Conservation (phyloP, 2,329 filamentous ascomycete species). For the Sclerotiophoma versabilis region DNA sequence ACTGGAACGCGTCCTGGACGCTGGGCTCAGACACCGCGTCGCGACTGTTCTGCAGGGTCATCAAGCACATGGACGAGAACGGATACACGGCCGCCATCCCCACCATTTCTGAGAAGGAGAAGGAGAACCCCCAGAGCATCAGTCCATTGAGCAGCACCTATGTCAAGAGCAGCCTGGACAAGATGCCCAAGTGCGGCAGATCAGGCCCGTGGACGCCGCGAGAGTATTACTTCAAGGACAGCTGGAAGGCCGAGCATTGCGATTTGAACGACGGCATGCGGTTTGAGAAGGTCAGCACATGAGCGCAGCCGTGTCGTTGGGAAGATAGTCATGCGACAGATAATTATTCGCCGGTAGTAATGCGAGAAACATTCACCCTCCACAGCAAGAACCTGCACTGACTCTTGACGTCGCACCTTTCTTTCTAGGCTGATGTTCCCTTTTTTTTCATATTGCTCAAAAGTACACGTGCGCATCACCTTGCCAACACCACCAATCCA, state of each 20-base stretch:
- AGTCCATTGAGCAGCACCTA: constrained; percentile 61
- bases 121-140: constrained; percentile 50
- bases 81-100: constrained; percentile 56
- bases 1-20: constrained; percentile 68
- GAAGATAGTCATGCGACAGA: no score
- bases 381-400: no score
- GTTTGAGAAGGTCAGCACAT: constrained; percentile 40
- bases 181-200: constrained; percentile 58
- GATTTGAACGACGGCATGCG: constrained; percentile 52
- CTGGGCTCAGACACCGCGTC: constrained; percentile 65
- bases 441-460: no score
- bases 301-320: no score
- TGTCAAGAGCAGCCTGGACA: constrained; percentile 50
- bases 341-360: no score
- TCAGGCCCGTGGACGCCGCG: constrained; percentile 54
- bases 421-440: no score
- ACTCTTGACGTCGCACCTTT: no score
- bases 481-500: no score
- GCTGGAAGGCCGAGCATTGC: constrained; percentile 52
- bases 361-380: no score
- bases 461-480: no score
- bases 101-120: constrained; percentile 47
- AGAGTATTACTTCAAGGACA: constrained; percentile 55
- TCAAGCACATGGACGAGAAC: constrained; percentile 59
- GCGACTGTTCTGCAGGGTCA: constrained; percentile 58